Conservation (phyloP, 2,329 filamentous ascomycete genomes). For the Metarhizium guizhouense region DNA sequence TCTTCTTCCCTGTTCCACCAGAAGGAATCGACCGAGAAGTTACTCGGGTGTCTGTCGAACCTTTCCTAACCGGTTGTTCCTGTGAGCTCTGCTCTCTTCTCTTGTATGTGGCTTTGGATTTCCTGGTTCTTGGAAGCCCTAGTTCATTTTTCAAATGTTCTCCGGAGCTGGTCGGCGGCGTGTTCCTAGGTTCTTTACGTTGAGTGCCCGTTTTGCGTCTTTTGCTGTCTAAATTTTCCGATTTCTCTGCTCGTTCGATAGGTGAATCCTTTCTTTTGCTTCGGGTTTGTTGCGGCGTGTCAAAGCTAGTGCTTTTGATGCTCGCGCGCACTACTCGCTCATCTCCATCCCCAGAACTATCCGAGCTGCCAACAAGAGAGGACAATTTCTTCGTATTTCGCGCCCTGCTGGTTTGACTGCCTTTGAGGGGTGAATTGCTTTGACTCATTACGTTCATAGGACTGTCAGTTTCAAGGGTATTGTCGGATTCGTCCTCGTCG, state of each 20-base stretch:
- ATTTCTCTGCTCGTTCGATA: neutral
- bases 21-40: neutral
- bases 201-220: conserved; percentile 2
- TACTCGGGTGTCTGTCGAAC: neutral
- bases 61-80: conserved; percentile 9
- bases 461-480: neutral
- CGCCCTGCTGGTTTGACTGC: conserved; percentile 1
- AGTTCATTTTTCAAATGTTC: conserved; percentile 14
- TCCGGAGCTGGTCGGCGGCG: conserved; percentile 9
- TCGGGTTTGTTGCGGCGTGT: conserved; percentile 1
- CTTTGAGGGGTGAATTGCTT: neutral
- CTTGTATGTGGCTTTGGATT: conserved; percentile 17
- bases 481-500: conserved; percentile 13
- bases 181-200: neutral
- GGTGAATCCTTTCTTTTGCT: conserved; percentile 4
- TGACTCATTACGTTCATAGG: neutral
- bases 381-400: conserved; percentile 9
- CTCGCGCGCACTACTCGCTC: conserved; percentile 16
- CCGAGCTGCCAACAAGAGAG: conserved; percentile 4
- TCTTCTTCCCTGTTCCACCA: neutral
- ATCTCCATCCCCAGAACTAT: conserved; percentile 16
- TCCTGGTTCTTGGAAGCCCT: conserved; percentile 15
- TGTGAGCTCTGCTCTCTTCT: conserved; percentile 14
- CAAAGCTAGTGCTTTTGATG: conserved; percentile 27
- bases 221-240: conserved; percentile 2